Evolutionary conservation across 2,329 filamentous ascomycete species (phyloP), one percentile per base, ranked within the genome.

Genomic region (Pleoardoris graminearum): DNA sequence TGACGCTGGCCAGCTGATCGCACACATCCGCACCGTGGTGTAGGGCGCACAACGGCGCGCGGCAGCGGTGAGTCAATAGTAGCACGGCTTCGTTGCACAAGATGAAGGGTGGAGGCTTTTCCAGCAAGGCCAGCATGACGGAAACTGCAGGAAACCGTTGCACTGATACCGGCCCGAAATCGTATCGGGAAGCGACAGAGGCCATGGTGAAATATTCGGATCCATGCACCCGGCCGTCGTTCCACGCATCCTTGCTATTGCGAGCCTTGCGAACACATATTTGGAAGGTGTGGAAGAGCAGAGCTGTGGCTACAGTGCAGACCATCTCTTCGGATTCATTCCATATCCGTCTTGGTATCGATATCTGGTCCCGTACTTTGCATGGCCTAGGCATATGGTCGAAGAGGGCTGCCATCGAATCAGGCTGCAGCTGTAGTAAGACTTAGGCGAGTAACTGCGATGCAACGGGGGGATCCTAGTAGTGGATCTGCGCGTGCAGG

Each of bases 131-230:
- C 16, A 19, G 43, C 46, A 44, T 59, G 55, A 54, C 52, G 55
- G 33, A 56, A 43, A 43, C 41, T 59, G 60, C 58, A 59, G 47
- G 58, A 33, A 54, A 42, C 57, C 52, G 56, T 30, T 25, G 22
- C 6, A 4, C 27, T 47, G 42, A 35, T 41, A 35, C 33, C 8
- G 48, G 33, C 48, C 50, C 51, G 37, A 39, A 29, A 17, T 4
- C 37, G 50, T 30, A 46, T 32, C 47, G 17, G 50, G 16, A 30
- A 44, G 43, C 25, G 48, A 43, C 43, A 29, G 21, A 25, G 14
- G 38, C 33, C 23, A 27, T 3, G 35, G 22, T 27, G 19, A 29
- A 35, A 42, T 51, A 48, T 22, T 22, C 17, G 42, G 19, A 35
- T 23, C 14, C 14, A 22, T 32, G 41, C 12, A 32, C 32, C 19